These are phyloP conservation scores for Cladophialophora yegresii DNA, from an alignment of 2,329 filamentous ascomycete species.

Conservation along the genomic window DNA sequence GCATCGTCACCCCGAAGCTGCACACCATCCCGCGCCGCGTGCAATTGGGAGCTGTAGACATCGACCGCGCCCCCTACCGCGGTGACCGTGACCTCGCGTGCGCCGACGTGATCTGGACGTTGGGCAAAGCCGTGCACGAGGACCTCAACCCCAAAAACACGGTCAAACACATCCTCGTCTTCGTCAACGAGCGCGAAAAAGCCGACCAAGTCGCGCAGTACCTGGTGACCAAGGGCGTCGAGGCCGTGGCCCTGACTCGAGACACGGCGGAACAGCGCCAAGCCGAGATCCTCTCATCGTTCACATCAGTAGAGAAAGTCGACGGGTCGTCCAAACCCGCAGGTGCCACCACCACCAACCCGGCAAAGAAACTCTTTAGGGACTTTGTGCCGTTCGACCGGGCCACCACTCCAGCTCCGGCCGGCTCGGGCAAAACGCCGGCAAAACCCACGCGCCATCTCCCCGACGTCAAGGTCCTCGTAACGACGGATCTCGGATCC, in stretches of 20 bases:
- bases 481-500: conserved; percentile 90
- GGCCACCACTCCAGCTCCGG: conserved; percentile 41
- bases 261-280: conserved; percentile 79
- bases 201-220: conserved; percentile 78
- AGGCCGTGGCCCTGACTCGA: conserved; percentile 79
- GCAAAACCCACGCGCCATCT: conserved; percentile 55
- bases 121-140: conserved; percentile 74
- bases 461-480: conserved; percentile 81
- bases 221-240: conserved; percentile 80
- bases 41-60: conserved; percentile 89
- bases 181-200: conserved; percentile 94
- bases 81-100: conserved; percentile 93
- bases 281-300: conserved; percentile 72
- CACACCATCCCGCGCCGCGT: conserved; percentile 94
- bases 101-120: conserved; percentile 90
- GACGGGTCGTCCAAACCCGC: conserved; percentile 31
- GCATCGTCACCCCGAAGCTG: conserved; percentile 91
- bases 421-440: conserved; percentile 29
- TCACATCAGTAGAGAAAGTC: conserved; percentile 56
- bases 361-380: conserved; percentile 32
- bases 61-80: conserved; percentile 86
- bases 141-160: conserved; percentile 51
- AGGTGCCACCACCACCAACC: conserved; percentile 21
- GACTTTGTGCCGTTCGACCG: conserved; percentile 47
- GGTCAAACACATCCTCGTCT: conserved; percentile 85